Evolutionary conservation across 1,284 basidiomycete species (phyloP), one percentile per base, ranked within the genome.

Genomic region (Ustilago nuda): DNA sequence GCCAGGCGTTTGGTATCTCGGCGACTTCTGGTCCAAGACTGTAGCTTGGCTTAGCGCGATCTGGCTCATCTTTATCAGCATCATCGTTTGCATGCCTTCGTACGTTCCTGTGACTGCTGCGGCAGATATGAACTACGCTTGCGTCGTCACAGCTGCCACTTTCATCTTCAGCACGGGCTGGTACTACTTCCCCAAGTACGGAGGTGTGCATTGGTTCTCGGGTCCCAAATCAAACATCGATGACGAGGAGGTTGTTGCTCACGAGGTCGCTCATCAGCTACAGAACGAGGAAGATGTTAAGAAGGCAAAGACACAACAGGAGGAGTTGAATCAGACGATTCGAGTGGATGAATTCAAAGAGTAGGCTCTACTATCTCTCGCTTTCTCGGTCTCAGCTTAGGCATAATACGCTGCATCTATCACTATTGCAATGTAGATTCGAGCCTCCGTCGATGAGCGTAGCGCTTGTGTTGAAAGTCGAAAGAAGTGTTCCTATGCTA

Each of bases 91-190:
- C 43, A 36, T 78, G 30, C 76, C 76, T 27, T 56, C 51, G 19
- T 70, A 70, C 66, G 41, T 76, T 23, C 76, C 76, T 39, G 71
- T 73, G 8, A 57, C 63, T 2, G 69, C 46, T 3, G 73, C 76
- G 1, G 56, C 32, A 13, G 73, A 78, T 13, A 78, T 78, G 76
- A 78, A 78, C 66, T 78, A 78, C 52, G 68, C 76, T 3, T 78
- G 68, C 33, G 68, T 78, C n/a, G 76, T 78, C 27, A 72, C 74
- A 23, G 69, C 30, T 2, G 76, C 61, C 9, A 73, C 72, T 13
- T 76, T 78, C 36, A 8, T 78, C 33, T 78, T 78, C 54, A 61
- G 61, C 39, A 43, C 55, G 17, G 60, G 37, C 13, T 78, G 76
- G 76, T 78, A 76, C 64, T 76, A 77, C 61, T 64, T 55, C 35